These are phyloP conservation scores for Yarrowia sp. DNA, from an alignment of 805 yeast species.

Conservation along the genomic window DNA sequence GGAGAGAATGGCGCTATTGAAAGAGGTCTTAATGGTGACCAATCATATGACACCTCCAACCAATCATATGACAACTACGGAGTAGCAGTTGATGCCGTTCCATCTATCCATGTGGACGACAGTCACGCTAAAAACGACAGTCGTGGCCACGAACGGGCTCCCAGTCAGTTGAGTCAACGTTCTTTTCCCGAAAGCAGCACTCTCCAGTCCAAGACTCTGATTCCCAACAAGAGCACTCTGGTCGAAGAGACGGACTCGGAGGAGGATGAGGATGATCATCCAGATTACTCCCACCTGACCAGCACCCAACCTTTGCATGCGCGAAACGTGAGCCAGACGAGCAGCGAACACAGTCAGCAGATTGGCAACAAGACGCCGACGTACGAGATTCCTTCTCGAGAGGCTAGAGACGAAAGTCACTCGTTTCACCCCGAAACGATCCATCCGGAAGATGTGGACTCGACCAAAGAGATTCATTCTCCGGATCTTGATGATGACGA, in stretches of 20 bases:
- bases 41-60: not conserved
- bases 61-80: not conserved
- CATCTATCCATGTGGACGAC: not conserved
- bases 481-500: constrained; percentile 13
- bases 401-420: constrained; percentile 6
- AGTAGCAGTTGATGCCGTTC: not conserved
- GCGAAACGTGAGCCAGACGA: not conserved
- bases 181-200: constrained; percentile 5
- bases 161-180: constrained; percentile 3
- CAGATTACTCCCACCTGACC: not conserved
- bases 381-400: not conserved
- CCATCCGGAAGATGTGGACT: constrained; percentile 6
- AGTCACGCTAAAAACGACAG: not conserved
- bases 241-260: constrained; percentile 90
- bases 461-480: constrained; percentile 1
- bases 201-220: constrained; percentile 60
- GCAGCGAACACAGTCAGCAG: not conserved
- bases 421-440: not conserved
- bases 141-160: not conserved
- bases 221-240: constrained; percentile 80
- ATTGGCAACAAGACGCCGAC: not conserved
- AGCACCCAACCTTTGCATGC: constrained; percentile 2
- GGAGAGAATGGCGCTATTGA: too few species aligned
- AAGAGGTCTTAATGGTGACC: too few species aligned
- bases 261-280: constrained; percentile 41